Base-by-base conservation (phyloP, 2,329 filamentous ascomycete species). In the Kalmusia sp. region DNA sequence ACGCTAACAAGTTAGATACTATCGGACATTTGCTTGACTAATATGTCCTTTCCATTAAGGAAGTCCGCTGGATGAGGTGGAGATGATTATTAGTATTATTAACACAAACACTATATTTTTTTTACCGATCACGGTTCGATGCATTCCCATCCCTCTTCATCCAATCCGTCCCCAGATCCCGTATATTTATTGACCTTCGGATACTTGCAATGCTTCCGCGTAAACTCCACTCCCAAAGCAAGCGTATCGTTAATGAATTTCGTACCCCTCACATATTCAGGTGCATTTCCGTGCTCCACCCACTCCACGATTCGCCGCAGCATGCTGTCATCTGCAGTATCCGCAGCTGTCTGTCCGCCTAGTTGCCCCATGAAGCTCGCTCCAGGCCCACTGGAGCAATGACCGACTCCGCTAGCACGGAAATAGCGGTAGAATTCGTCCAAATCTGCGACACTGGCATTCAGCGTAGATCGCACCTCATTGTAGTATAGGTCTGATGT, bases 341-440 rank as follows among this genome's bases (percentile, higher is more conserved):
- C 44, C 25, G 17, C 25, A 17, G 45, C 25, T 1, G 17, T 27
- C 6, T 12, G 19, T 11, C 39, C 45, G 21, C 48, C 48, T 6
- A 41, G 2, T 24, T 48, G 52, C 11, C 47, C 46, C 40, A 54
- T 49, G 4, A 45, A 30, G 25, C 19, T 33, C 38, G 40, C 51
- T 0, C 80, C 79, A 0, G 61, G 67, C 3, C 81, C 81, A 8
- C 72, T 73, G 24, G 51, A 57, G 63, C 81, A 83, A 66, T 83
- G 81, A 3, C 63, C 69, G 76, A 82, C 78, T 6, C 81, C 82
- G 51, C 58, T 76, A 65, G 76, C 79, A 22, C 76, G 75, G 70
- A 83, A 83, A 65, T 76, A 76, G 24, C 80, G 73, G 54, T 79
- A 75, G 54, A 76, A 78, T 2, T 65, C 58, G 50, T 78, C 73